These are phyloP conservation scores for Dictyostelium intermedium DNA, from an alignment of 78 protist species.

Conservation along the genomic window DNA sequence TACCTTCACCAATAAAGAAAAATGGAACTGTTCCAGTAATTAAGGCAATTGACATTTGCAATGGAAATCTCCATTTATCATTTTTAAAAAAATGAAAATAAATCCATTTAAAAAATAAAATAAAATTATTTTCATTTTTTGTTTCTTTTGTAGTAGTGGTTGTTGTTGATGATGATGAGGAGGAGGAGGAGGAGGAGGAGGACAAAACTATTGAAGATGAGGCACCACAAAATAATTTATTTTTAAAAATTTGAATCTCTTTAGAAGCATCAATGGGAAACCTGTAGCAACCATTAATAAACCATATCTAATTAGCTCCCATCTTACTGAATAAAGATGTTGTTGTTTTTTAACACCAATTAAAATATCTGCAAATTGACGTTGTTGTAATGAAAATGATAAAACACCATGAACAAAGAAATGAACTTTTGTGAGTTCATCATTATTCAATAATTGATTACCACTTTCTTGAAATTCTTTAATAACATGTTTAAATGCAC, in stretches of 20 bases:
- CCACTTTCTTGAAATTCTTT: constrained; percentile 8
- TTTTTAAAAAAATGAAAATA: constrained; percentile 17
- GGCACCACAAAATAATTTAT: background rate
- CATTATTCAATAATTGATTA: background rate
- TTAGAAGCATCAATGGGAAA: background rate
- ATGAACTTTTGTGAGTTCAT: constrained; percentile 31
- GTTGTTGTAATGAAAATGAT: constrained; percentile 41
- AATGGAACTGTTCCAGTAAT: background rate
- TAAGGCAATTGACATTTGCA: constrained; percentile 23
- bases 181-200: too few relatives aligned
- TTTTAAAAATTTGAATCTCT: background rate
- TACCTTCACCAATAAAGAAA: constrained; percentile 29
- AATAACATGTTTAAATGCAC: constrained; percentile 3
- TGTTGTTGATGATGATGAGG: too few relatives aligned
- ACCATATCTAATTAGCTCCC: constrained; percentile 43
- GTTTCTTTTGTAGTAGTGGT: too few relatives aligned
- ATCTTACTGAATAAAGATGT: background rate
- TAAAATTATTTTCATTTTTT: background rate
- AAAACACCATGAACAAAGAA: constrained; percentile 56
- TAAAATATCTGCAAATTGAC: background rate
- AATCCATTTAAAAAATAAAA: background rate
- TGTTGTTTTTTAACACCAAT: background rate
- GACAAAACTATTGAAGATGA: too few relatives aligned
- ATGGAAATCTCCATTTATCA: constrained; percentile 58
- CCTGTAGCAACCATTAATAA: background rate